Evolutionary conservation across 2,329 filamentous ascomycete species (phyloP).

Genomic region (Podosphaera aphanis): DNA sequence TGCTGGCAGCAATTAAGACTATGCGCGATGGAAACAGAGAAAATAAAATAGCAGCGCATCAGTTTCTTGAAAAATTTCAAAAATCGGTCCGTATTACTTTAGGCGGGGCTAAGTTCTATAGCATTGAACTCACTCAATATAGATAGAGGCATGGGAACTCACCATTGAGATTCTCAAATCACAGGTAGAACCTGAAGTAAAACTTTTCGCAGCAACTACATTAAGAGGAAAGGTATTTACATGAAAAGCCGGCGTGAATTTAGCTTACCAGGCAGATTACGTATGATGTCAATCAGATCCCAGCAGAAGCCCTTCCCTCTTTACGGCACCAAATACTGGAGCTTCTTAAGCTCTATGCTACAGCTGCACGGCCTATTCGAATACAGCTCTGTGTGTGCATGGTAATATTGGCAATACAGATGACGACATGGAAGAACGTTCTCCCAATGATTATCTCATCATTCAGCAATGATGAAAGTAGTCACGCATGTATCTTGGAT

Average conservation of each 20-base stretch:
- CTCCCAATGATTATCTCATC: constrained; percentile 57
- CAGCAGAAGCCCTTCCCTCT: constrained; percentile 45
- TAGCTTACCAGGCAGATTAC: constrained; percentile 44
- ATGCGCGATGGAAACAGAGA: constrained; percentile 71
- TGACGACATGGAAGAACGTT: constrained; percentile 89
- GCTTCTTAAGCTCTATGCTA: constrained; percentile 58
- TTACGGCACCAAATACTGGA: constrained; percentile 67
- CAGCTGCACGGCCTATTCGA: constrained; percentile 62
- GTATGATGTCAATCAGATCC: constrained; percentile 81
- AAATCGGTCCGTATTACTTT: constrained; percentile 56
- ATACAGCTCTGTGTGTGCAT: constrained; percentile 89
- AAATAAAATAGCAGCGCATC: constrained; percentile 72
- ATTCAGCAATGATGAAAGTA: constrained; percentile 52
- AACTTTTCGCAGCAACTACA: constrained; percentile 88
- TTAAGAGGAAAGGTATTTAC: constrained; percentile 77
- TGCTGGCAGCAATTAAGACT: constrained; percentile 69
- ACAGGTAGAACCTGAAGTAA: constrained; percentile 57
- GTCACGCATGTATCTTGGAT: constrained; percentile 73
- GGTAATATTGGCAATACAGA: constrained; percentile 85
- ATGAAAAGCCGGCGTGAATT: not conserved
- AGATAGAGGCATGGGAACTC: constrained; percentile 79
- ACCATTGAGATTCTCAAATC: constrained; percentile 74
- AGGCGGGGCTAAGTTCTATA: constrained; percentile 2
- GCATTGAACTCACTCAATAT: constrained; percentile 8
- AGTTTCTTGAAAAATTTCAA: constrained; percentile 84